These are phyloP conservation scores for Kodamaea sagamina DNA, from an alignment of 805 yeast genomes.

Conservation along the genomic window DNA sequence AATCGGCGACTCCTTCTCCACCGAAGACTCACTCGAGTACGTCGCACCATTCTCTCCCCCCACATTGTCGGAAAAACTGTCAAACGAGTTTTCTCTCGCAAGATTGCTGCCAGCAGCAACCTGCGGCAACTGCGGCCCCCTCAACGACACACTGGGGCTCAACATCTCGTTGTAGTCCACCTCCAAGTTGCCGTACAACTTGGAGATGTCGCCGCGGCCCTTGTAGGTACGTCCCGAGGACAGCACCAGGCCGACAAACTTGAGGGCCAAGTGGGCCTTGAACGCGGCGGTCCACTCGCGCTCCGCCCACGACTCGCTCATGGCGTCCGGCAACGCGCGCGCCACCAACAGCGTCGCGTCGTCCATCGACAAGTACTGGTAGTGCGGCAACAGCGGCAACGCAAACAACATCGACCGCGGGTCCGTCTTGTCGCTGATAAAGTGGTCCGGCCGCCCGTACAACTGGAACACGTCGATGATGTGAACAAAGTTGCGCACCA, in stretches of 20 bases:
- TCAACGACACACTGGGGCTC: conserved; percentile 12
- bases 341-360: conserved; percentile 27
- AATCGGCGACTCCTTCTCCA: background rate
- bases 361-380: conserved; percentile 49
- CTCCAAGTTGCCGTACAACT: conserved; percentile 32
- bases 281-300: conserved; percentile 30
- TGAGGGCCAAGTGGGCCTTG: conserved; percentile 20
- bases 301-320: conserved; percentile 29
- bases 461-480: conserved; percentile 67
- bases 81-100: background rate
- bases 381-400: conserved; percentile 71
- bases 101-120: conserved; percentile 10
- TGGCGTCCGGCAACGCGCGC: conserved; percentile 20
- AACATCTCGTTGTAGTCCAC: conserved; percentile 9
- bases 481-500: conserved; percentile 69
- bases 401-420: conserved; percentile 68
- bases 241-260: conserved; percentile 9
- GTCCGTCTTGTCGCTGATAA: conserved; percentile 73
- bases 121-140: conserved; percentile 8
- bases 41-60: background rate
- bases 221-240: conserved; percentile 24
- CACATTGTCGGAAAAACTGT: conserved; percentile 1
- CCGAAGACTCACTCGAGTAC: background rate
- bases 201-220: conserved; percentile 39
- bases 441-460: conserved; percentile 74